phyloP scores from a whole-genome alignment of 2,329 filamentous ascomycete species.

The Taxawa tesnikishii region DNA sequence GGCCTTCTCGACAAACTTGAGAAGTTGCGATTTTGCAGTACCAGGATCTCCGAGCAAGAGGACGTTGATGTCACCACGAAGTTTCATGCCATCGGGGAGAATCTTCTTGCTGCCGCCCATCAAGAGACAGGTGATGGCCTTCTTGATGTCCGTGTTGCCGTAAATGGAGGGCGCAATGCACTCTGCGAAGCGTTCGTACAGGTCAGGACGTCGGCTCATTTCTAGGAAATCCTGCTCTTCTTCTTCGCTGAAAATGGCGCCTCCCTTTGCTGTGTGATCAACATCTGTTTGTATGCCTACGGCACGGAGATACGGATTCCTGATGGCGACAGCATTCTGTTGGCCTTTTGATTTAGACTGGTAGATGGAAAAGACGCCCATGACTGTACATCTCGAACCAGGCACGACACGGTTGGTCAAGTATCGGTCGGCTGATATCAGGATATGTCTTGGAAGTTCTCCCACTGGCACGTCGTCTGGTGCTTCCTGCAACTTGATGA shows the following conservation, averaged over 20 bases:
- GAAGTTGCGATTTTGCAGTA: conserved; percentile 91
- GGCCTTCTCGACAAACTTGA: conserved; percentile 96
- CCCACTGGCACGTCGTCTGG: conserved; percentile 96
- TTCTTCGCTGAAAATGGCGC: conserved; percentile 73
- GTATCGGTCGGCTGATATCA: conserved; percentile 93
- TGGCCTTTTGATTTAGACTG: conserved; percentile 71
- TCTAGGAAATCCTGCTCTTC: conserved; percentile 95
- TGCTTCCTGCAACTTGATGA: conserved; percentile 94
- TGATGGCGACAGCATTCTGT: conserved; percentile 77
- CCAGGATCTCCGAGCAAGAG: conserved; percentile 91
- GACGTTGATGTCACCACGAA: conserved; percentile 96
- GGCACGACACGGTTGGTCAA: conserved; percentile 92
- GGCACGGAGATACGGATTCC: conserved; percentile 86
- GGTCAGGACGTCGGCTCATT: conserved; percentile 76
- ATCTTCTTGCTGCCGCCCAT: conserved; percentile 97
- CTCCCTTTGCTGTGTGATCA: conserved; percentile 76
- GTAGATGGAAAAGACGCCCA: conserved; percentile 97
- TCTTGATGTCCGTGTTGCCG: conserved; percentile 92
- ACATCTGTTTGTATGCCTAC: conserved; percentile 86
- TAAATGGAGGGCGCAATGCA: conserved; percentile 98
- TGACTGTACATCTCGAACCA: conserved; percentile 85
- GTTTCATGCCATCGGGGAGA: conserved; percentile 90
- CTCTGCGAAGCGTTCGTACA: conserved; percentile 82
- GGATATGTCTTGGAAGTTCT: conserved; percentile 85
- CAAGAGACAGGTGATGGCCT: conserved; percentile 85